A percentile compares a stretch with the other conserved stretches of the same genome.
Evolutionary conservation across 108 stramenopile genomes (phyloP).

Genomic region (Nannochloropsis salina): DNA sequence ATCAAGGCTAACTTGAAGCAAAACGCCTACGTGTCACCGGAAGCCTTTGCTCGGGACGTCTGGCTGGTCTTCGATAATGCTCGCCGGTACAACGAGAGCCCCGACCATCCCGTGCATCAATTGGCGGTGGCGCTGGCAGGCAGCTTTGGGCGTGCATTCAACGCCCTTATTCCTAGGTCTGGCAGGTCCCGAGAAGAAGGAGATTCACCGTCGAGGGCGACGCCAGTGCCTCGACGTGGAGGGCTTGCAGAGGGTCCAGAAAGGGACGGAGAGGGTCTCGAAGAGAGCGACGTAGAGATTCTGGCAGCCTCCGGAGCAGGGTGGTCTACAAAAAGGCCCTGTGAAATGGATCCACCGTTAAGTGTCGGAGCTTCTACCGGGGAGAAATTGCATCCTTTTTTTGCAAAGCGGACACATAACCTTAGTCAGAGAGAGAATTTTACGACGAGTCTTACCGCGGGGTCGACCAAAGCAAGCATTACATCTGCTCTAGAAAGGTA

Average conservation of each 20-base stretch:
- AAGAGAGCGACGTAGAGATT: neutral
- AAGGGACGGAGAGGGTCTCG: neutral
- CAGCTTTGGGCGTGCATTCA: neutral
- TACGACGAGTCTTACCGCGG: too few species aligned
- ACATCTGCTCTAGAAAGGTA: too few species aligned
- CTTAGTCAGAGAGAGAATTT: neutral
- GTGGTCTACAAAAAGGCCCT: neutral
- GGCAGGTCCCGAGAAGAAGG: neutral
- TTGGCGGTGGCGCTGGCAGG: neutral
- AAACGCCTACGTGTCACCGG: neutral
- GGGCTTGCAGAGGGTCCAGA: neutral
- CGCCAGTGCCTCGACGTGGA: neutral
- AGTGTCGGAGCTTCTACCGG: neutral
- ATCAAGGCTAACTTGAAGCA: neutral
- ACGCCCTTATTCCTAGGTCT: neutral
- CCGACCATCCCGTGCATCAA: constrained; percentile 5
- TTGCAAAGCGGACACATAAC: neutral
- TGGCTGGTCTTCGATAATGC: constrained; percentile 18
- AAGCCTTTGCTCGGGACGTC: constrained; percentile 20
- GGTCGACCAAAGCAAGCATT: too few species aligned
- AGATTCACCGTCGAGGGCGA: neutral
- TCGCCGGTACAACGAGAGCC: constrained; percentile 19
- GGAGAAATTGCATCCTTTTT: neutral
- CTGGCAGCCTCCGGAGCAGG: neutral
- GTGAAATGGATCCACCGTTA: neutral